Evolutionary conservation across 495 filamentous ascomycete genomes (phyloP).

Genomic region (Aspergillus indologenus): DNA sequence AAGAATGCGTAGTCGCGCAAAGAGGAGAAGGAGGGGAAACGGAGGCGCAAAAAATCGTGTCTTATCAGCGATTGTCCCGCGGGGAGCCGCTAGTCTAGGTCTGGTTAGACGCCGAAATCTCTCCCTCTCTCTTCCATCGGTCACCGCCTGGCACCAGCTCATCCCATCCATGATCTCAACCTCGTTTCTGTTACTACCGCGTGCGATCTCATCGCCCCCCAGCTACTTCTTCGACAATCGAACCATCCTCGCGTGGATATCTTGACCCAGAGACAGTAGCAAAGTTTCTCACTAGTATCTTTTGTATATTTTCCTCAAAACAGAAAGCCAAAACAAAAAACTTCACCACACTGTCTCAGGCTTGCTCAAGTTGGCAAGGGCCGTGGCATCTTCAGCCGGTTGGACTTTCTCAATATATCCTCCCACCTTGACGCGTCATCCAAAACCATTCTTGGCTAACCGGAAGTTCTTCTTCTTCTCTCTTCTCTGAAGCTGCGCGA

Average conservation of each 20-base stretch:
- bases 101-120: conserved; percentile 21
- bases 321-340: background rate
- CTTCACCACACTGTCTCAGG: conserved; percentile 20
- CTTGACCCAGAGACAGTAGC: too few species aligned
- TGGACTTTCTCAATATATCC: conserved; percentile 44
- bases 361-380: conserved; percentile 15
- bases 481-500: conserved; percentile 28
- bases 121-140: conserved; percentile 5
- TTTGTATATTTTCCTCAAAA: too few species aligned
- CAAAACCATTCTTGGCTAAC: conserved; percentile 29
- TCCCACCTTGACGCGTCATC: conserved; percentile 10
- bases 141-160: conserved; percentile 13
- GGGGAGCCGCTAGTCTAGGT: conserved; percentile 17
- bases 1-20: conserved; percentile 21
- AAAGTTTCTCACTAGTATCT: too few species aligned
- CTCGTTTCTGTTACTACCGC: background rate
- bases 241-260: background rate
- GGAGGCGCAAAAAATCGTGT: conserved; percentile 9
- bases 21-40: conserved; percentile 20
- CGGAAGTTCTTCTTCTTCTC: conserved; percentile 19
- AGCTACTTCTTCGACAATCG: background rate
- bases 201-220: background rate
- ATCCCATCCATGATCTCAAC: background rate
- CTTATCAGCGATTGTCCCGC: conserved; percentile 19
- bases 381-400: conserved; percentile 42